Percentiles rank a stretch among this genome's conserved stretches.
phyloP scores from a whole-genome alignment of 768 basidiomycete genomes.

The Rhodotorula sphaerocarpa region DNA sequence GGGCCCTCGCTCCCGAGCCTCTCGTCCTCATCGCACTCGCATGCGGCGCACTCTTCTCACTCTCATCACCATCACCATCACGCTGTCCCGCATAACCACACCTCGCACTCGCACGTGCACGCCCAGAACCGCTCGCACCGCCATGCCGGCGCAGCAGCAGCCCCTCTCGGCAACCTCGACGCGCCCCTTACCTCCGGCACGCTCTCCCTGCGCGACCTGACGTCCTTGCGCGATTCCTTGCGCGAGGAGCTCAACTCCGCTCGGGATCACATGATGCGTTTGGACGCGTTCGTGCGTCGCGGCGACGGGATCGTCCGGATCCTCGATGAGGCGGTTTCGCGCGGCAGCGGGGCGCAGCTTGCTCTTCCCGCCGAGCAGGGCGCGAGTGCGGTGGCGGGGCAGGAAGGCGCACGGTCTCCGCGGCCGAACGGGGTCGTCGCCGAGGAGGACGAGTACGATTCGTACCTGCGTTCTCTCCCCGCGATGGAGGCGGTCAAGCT shows the following conservation, averaged over 20 bases:
- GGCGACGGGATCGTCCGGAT: slow-evolving; percentile 13
- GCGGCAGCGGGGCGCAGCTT: neutral
- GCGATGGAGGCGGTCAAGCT: slow-evolving; percentile 19
- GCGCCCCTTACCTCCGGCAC: neutral
- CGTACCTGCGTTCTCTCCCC: slow-evolving; percentile 20
- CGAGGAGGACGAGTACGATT: slow-evolving; percentile 23
- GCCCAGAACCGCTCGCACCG: slow-evolving; percentile 2
- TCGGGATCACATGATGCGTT: slow-evolving; percentile 6
- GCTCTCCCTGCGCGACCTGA: slow-evolving; percentile 14
- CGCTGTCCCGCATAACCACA: slow-evolving; percentile 1
- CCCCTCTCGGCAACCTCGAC: neutral
- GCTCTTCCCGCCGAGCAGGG: too few relatives aligned
- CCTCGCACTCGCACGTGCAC: neutral
- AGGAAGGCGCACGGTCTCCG: too few relatives aligned
- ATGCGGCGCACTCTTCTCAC: neutral
- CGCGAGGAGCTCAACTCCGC: neutral
- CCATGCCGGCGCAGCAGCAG: neutral
- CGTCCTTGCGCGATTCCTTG: neutral
- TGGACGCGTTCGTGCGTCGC: slow-evolving; percentile 17
- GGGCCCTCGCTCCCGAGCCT: too few relatives aligned
- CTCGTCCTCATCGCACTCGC: neutral
- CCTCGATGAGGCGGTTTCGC: slow-evolving; percentile 6
- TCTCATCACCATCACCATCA: slow-evolving; percentile 21
- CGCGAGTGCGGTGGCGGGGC: too few relatives aligned
- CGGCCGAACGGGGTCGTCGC: too few relatives aligned